A percentile compares a stretch with the other conserved stretches of the same genome.
Conservation (phyloP, 2,329 filamentous ascomycete species). For the Colletotrichum spaethianum region DNA sequence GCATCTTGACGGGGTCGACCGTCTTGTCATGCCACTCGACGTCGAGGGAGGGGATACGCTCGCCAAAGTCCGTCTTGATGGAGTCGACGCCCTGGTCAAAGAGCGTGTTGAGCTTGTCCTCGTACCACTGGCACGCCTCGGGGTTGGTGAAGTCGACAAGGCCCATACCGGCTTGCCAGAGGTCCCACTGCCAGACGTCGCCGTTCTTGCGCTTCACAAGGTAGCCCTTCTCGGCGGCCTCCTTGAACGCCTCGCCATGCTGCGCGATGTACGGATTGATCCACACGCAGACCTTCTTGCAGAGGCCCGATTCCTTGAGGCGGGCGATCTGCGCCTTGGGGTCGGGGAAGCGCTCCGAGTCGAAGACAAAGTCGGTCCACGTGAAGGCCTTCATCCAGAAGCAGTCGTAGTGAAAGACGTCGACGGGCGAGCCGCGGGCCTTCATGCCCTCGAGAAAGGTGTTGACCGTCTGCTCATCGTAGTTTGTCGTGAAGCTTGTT, state of each 20-base stretch:
- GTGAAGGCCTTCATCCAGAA: constrained; percentile 84
- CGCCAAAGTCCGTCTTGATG: constrained; percentile 84
- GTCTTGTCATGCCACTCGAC: constrained; percentile 74
- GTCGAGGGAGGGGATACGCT: constrained; percentile 77
- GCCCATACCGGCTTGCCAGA: constrained; percentile 85
- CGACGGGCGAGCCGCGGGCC: constrained; percentile 73
- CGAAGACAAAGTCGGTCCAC: constrained; percentile 83
- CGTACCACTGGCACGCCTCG: constrained; percentile 76
- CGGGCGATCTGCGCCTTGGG: constrained; percentile 74
- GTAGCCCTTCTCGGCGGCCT: constrained; percentile 76
- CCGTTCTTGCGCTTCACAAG: constrained; percentile 78
- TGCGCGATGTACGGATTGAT: constrained; percentile 83
- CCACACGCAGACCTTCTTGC: constrained; percentile 79
- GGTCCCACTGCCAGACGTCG: constrained; percentile 82
- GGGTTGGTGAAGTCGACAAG: constrained; percentile 83
- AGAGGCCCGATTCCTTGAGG: constrained; percentile 73
- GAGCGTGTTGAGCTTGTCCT: constrained; percentile 71
- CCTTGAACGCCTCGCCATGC: constrained; percentile 75
- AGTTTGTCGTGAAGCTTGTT: constrained; percentile 82
- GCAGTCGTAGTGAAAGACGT: constrained; percentile 83
- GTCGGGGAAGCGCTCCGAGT: constrained; percentile 77
- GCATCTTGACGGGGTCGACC: constrained; percentile 76
- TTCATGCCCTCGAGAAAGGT: constrained; percentile 79
- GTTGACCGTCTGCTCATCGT: constrained; percentile 78
- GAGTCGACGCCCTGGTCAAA: constrained; percentile 79